Percentiles rank a stretch among this genome's conserved stretches.
Conservation (phyloP, 352 stramenopile genomes). For the Pythium volutum region DNA sequence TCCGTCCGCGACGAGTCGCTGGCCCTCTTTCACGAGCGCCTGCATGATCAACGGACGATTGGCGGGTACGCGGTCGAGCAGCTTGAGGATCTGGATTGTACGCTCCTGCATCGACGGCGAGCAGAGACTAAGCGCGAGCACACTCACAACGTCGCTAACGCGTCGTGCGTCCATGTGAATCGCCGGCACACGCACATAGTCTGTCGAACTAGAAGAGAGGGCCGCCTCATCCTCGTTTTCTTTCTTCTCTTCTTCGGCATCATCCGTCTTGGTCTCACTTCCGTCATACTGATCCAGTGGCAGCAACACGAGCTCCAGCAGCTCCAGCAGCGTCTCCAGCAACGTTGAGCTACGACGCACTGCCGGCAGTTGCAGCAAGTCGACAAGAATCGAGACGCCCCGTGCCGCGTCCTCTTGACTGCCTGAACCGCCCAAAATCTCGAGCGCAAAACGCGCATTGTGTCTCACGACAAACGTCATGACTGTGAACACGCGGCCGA, state of each 20-base stretch:
- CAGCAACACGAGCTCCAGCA: conserved; percentile 89
- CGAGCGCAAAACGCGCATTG: conserved; percentile 88
- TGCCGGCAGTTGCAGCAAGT: conserved; percentile 82
- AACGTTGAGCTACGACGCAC: conserved; percentile 89
- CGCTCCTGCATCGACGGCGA: conserved; percentile 80
- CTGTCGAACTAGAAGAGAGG: conserved; percentile 8
- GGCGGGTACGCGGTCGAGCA: conserved; percentile 58
- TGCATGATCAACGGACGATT: conserved; percentile 64
- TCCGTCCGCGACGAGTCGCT: conserved; percentile 37
- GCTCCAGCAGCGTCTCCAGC: conserved; percentile 90
- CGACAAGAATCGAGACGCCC: conserved; percentile 72
- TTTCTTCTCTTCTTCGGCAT: conserved; percentile 44
- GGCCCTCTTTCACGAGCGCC: conserved; percentile 66
- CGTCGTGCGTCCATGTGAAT: conserved; percentile 50
- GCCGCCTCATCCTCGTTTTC: conserved; percentile 33
- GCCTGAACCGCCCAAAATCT: conserved; percentile 55
- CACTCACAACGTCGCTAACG: conserved; percentile 60
- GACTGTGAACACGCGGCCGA: conserved; percentile 86
- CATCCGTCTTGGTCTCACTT: conserved; percentile 16
- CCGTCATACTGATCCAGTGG: conserved; percentile 81
- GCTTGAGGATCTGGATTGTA: conserved; percentile 73
- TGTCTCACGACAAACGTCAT: conserved; percentile 89
- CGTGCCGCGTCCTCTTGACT: conserved; percentile 12
- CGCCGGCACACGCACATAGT: conserved; percentile 70
- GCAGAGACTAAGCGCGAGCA: conserved; percentile 80